Evolutionary conservation across 1,284 basidiomycete genomes (phyloP).

Genomic region (Ustilago esculenta): DNA sequence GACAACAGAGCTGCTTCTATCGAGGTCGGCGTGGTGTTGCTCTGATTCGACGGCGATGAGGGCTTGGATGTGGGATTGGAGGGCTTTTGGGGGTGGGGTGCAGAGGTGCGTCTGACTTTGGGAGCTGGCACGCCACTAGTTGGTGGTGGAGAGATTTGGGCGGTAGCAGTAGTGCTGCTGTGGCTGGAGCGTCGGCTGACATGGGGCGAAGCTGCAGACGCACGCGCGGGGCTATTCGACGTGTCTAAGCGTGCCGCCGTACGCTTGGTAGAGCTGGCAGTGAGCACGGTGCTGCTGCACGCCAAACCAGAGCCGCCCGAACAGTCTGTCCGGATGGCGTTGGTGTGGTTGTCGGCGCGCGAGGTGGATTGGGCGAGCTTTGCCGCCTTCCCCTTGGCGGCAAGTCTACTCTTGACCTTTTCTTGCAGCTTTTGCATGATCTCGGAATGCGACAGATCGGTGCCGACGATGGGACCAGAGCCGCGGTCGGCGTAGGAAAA

Average conservation of each 20-base stretch:
- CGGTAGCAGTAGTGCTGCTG: slow-evolving; percentile 5
- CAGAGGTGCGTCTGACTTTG: slow-evolving; percentile 33
- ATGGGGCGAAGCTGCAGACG: slow-evolving; percentile 3
- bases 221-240: background rate
- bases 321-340: background rate
- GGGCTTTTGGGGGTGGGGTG: slow-evolving; percentile 15
- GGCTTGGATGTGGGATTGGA: slow-evolving; percentile 12
- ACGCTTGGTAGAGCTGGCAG: slow-evolving; percentile 19
- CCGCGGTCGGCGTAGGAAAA: slow-evolving; percentile 22
- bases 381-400: slow-evolving; percentile 26
- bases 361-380: background rate
- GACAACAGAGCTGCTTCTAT: slow-evolving; percentile 36
- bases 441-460: slow-evolving; percentile 35
- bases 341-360: background rate
- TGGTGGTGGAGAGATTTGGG: too few species aligned
- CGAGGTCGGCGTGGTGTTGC: slow-evolving; percentile 17
- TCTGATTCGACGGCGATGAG: slow-evolving; percentile 8
- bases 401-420: slow-evolving; percentile 40
- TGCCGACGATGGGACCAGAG: slow-evolving; percentile 9
- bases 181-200: slow-evolving; percentile 1
- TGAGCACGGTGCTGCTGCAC: background rate
- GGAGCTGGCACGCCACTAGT: slow-evolving; percentile 20
- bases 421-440: slow-evolving; percentile 46
- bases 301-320: too few species aligned
- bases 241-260: slow-evolving; percentile 8